Conservation (phyloP, 306 rosid genomes). For the Hippophae tibetana region DNA sequence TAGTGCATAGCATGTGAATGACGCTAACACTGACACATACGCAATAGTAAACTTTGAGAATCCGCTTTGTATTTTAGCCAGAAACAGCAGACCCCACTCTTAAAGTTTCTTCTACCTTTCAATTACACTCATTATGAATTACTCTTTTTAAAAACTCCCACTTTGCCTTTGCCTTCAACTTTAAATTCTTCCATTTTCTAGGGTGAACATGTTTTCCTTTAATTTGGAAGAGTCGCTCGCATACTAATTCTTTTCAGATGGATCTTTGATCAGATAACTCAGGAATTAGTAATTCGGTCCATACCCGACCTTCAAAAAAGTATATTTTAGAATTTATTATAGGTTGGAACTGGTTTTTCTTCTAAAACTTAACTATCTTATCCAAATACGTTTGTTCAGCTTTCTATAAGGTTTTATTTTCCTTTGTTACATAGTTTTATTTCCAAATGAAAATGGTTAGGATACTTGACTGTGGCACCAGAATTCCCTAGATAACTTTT, state of each 20-base stretch:
- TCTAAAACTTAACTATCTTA: constrained; percentile 1
- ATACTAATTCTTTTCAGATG: no score
- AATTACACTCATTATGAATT: constrained; percentile 22
- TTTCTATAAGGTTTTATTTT: not conserved
- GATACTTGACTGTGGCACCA: constrained; percentile 6
- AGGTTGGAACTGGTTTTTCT: no score
- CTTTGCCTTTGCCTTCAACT: not conserved
- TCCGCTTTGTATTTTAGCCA: constrained; percentile 17
- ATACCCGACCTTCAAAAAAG: no score
- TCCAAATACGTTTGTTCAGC: not conserved
- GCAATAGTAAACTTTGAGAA: constrained; percentile 30
- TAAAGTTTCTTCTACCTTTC: constrained; percentile 28
- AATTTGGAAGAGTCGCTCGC: no score
- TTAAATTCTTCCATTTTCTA: not conserved
- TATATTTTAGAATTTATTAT: no score
- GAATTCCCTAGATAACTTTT: constrained; percentile 3
- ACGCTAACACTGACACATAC: not conserved
- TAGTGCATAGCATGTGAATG: constrained; percentile 8
- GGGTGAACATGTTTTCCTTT: not conserved
- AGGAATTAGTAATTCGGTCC: no score
- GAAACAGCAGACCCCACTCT: constrained; percentile 34
- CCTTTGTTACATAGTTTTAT: not conserved
- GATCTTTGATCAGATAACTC: no score
- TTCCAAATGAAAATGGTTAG: constrained; percentile 4
- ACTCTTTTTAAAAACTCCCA: not conserved